Base-by-base conservation (phyloP, 495 filamentous ascomycete species). In the Pseudevernia furfuracea region DNA sequence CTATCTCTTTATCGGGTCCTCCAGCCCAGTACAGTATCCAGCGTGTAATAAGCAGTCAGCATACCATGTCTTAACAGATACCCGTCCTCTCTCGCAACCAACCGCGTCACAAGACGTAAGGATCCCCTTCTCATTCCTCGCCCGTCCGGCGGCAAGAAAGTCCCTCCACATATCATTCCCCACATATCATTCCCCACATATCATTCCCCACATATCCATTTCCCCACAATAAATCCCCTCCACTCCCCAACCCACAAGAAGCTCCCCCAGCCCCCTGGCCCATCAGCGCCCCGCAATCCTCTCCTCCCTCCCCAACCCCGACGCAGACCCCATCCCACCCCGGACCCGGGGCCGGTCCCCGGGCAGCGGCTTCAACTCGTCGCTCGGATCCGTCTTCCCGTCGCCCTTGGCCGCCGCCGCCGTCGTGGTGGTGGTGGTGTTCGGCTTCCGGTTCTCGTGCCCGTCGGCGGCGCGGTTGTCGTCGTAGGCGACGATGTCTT, bases 401-500 rank as follows among this genome's bases (percentile, higher is more conserved):
- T 28, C 59, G 10, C 58, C 49, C 60, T 66, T 62, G 44, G 57
- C 41, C 59, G 66, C n/a, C n/a, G n/a, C n/a, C n/a, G n/a, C n/a
- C n/a, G n/a, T n/a, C n/a, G n/a, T n/a, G n/a, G n/a, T n/a, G n/a
- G n/a, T n/a, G 65, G 62, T 39, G 56, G 44, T 46, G 25, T 30
- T 53, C 49, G 49, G 49, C 11, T 17, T 1, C 49, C 61, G 58
- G 46, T 68, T 65, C 14, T 65, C 62, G 48, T 65, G 38, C 21
- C 36, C 21, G 23, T 66, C 38, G 73, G 68, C 66, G 14, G 44
- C 25, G 60, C 75, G 75, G 23, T 73, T 68, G 61, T 93, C 88
- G 76, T 92, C 89, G 74, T 90, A 92, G 52, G 84, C 79, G 34
- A 85, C 81, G 46, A 94, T 74, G 71, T 95, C 90, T 74, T 93